These are phyloP conservation scores for Dryas octopetala DNA, from an alignment of 306 rosid species.

Conservation along the genomic window DNA sequence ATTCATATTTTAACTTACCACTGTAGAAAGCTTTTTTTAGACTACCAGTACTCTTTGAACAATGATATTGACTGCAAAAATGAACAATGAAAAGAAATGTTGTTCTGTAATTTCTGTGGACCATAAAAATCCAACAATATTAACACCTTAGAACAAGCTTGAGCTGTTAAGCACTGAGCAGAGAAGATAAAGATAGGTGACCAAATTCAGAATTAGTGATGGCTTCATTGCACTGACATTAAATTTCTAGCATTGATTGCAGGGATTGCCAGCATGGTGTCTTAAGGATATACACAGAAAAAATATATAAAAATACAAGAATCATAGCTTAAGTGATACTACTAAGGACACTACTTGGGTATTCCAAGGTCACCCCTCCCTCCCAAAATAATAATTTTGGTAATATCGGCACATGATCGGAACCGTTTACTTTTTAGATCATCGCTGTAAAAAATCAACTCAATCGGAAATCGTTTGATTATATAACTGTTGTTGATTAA, in stretches of 20 bases:
- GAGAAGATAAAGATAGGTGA: constrained; percentile 7
- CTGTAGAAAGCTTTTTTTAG: too few species aligned
- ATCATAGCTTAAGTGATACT: constrained; percentile 6
- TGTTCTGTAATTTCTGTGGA: not conserved
- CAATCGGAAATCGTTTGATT: too few species aligned
- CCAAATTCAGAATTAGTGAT: constrained; percentile 12
- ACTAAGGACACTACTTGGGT: not conserved
- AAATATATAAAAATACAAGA: not conserved
- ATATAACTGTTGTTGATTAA: too few species aligned
- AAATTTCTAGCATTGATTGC: constrained; percentile 18
- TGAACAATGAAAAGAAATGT: not conserved
- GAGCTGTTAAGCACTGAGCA: constrained; percentile 11
- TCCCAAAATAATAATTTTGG: too few species aligned
- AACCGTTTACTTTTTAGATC: too few species aligned
- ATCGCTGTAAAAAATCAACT: too few species aligned
- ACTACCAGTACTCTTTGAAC: not conserved
- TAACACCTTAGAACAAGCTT: not conserved
- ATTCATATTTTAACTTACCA: too few species aligned
- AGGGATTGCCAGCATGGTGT: constrained; percentile 20
- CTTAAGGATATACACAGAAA: constrained; percentile 22
- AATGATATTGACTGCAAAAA: not conserved
- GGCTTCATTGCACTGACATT: constrained; percentile 17
- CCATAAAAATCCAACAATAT: not conserved
- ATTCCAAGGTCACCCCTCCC: too few species aligned
- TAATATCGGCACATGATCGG: too few species aligned